A percentile compares a stretch with the other conserved stretches of the same genome.
These are phyloP conservation scores for Botrytis elliptica DNA, from an alignment of 2,329 filamentous ascomycete species.

Conservation along the genomic window DNA sequence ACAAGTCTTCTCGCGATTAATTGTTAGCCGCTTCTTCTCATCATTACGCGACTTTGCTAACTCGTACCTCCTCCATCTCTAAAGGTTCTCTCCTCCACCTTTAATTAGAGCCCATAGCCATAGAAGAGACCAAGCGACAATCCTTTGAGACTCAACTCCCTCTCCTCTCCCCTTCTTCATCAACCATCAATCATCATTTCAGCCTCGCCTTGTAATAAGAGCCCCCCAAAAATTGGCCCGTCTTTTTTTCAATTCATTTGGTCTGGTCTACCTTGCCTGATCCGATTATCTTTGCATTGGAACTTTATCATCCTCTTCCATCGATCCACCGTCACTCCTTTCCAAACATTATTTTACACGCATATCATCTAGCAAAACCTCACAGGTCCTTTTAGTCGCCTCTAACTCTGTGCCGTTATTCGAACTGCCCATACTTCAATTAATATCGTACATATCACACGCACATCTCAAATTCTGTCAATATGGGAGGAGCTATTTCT, in stretches of 20 bases:
- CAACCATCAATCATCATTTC: slow-evolving; percentile 11
- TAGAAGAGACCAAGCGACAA: neutral
- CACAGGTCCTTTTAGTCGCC: neutral
- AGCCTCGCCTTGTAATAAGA: slow-evolving; percentile 14
- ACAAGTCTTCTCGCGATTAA: slow-evolving; percentile 1
- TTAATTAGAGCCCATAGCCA: neutral
- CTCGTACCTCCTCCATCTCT: neutral
- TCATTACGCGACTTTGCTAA: neutral
- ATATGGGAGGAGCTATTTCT: slow-evolving; percentile 89
- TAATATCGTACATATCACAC: neutral
- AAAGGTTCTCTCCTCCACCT: neutral
- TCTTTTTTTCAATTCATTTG: neutral
- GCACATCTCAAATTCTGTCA: neutral
- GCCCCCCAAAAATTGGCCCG: neutral
- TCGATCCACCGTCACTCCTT: slow-evolving; percentile 14
- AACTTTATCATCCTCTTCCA: neutral
- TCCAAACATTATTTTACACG: neutral
- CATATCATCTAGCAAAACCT: neutral
- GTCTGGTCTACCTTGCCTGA: neutral
- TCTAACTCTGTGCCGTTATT: neutral
- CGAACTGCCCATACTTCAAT: neutral
- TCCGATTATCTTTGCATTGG: neutral
- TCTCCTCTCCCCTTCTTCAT: neutral
- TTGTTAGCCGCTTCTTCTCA: neutral
- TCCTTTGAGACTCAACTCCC: neutral